A percentile compares a stretch with the other conserved stretches of the same genome.
Evolutionary conservation across 2,329 filamentous ascomycete species (phyloP).

Genomic region (Calonectria henricotiae): DNA sequence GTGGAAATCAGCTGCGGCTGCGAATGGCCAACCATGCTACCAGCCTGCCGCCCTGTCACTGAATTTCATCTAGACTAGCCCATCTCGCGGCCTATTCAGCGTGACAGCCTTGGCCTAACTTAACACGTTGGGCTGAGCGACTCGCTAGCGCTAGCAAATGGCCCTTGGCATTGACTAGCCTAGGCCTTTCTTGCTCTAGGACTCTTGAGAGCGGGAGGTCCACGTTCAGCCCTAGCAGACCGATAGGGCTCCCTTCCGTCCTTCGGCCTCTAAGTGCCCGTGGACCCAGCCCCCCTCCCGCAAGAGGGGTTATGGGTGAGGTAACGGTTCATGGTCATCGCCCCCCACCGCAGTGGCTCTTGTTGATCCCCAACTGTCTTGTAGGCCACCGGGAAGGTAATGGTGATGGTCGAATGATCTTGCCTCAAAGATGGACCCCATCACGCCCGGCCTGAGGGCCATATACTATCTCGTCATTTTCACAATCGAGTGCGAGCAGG

Average conservation of each 20-base stretch:
- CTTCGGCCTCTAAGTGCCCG: neutral
- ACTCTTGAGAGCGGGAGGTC: neutral
- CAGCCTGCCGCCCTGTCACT: neutral
- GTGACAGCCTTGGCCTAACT: neutral
- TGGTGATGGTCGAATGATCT: neutral
- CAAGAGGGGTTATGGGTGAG: neutral
- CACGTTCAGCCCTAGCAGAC: neutral
- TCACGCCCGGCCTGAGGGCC: conserved; percentile 25
- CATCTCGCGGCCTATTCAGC: neutral
- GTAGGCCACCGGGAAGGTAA: neutral
- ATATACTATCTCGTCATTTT: conserved; percentile 41
- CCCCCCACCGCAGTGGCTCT: neutral
- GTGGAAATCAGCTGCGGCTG: neutral
- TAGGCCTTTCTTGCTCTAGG: neutral
- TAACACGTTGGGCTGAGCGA: neutral
- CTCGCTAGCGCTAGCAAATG: neutral
- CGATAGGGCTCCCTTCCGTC: neutral
- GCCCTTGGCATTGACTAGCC: neutral
- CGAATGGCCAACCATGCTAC: neutral
- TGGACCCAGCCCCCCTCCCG: neutral
- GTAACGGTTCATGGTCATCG: neutral
- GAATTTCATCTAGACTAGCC: neutral
- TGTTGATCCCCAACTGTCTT: neutral
- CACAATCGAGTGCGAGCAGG: conserved; percentile 48
- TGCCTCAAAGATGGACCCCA: conserved; percentile 7